Conservation (phyloP, 2,329 filamentous ascomycete species). For the Didymella segeticola region DNA sequence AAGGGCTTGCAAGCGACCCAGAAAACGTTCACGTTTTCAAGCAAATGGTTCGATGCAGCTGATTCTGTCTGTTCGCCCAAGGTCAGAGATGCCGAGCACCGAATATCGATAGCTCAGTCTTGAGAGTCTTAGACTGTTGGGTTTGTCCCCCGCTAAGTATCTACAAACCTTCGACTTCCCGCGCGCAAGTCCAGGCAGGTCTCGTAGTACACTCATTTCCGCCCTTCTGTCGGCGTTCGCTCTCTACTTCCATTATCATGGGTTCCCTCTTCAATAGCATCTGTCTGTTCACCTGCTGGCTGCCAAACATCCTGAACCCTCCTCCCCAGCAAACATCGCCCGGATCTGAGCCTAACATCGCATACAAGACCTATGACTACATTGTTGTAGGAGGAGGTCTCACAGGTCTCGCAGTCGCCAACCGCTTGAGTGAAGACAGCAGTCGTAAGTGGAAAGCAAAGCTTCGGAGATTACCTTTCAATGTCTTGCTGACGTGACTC, state of each 20-base stretch:
- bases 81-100: background rate
- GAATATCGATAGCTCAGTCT: slow-evolving; percentile 1
- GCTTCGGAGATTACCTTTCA: background rate
- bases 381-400: slow-evolving; percentile 42
- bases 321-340: background rate
- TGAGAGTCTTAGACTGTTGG: background rate
- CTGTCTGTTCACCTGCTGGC: slow-evolving; percentile 25
- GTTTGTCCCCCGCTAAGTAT: background rate
- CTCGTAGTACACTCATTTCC: slow-evolving; percentile 13
- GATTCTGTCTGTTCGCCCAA: background rate
- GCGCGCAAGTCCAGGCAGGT: background rate
- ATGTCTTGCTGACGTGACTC: background rate
- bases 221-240: background rate
- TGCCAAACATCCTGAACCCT: slow-evolving; percentile 16
- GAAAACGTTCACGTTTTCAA: background rate
- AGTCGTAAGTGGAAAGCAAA: slow-evolving; percentile 23
- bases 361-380: slow-evolving; percentile 38
- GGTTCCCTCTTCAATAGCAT: slow-evolving; percentile 16
- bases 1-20: background rate
- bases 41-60: background rate
- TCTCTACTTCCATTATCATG: slow-evolving; percentile 16
- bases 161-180: slow-evolving; percentile 6
- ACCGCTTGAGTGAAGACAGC: slow-evolving; percentile 38
- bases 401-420: slow-evolving; percentile 40
- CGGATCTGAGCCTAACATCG: slow-evolving; percentile 20